Conservation (phyloP, 352 stramenopile genomes). For the Globisporangium alternatum region DNA sequence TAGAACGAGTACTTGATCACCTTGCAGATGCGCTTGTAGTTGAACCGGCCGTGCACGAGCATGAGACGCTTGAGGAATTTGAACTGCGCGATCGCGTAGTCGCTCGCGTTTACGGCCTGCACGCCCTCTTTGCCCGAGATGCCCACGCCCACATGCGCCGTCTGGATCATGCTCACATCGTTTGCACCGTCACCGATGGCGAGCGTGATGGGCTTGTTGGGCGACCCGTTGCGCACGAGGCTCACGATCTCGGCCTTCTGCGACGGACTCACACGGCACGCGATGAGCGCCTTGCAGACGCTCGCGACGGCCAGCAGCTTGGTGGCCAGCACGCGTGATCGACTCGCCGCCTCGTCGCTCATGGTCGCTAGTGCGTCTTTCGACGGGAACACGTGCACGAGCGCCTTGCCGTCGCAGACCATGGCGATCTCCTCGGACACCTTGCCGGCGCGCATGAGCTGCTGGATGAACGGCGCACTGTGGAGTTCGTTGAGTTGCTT, state of each 20-base stretch:
- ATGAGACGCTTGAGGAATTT: constrained; percentile 91
- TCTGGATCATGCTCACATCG: constrained; percentile 99
- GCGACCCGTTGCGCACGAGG: constrained; percentile 46
- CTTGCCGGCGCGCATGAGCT: constrained; percentile 28
- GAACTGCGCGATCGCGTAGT: constrained; percentile 96
- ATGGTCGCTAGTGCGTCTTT: constrained; percentile 45
- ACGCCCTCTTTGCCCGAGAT: constrained; percentile 97
- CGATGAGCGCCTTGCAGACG: constrained; percentile 77
- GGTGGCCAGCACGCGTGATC: constrained; percentile 29
- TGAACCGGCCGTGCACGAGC: constrained; percentile 95
- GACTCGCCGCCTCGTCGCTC: constrained; percentile 22
- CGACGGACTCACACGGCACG: constrained; percentile 76
- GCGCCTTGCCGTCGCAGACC: constrained; percentile 61
- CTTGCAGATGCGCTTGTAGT: constrained; percentile 94
- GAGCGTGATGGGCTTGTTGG: constrained; percentile 82
- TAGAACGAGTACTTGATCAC: constrained; percentile 98
- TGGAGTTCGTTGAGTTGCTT: constrained; percentile 48
- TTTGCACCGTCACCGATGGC: constrained; percentile 98
- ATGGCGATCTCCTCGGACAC: constrained; percentile 56
- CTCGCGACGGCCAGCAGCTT: constrained; percentile 54
- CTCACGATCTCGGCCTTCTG: constrained; percentile 83
- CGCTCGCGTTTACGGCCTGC: constrained; percentile 95
- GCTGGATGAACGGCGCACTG: constrained; percentile 36
- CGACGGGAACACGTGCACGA: constrained; percentile 65
- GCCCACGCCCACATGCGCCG: constrained; percentile 96